Conservation (phyloP, 2,329 filamentous ascomycete species). For the Fusarium stilboides region DNA sequence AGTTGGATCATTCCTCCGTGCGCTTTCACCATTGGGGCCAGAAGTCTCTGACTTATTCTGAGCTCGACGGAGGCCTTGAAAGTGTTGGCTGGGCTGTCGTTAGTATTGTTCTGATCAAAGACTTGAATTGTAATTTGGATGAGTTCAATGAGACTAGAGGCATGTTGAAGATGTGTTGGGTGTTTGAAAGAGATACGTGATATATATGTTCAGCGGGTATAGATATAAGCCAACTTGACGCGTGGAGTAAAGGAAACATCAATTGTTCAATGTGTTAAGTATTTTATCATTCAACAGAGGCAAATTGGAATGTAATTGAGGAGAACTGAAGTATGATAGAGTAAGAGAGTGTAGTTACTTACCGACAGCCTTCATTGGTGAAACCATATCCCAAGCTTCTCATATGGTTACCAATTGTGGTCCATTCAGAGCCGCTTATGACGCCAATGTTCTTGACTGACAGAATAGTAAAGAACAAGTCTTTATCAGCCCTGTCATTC, state of each 20-base stretch:
- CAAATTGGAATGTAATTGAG: slow-evolving; percentile 1
- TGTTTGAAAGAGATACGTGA: background rate
- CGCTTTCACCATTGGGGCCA: slow-evolving; percentile 53
- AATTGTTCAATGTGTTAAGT: slow-evolving; percentile 20
- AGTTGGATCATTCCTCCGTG: slow-evolving; percentile 65
- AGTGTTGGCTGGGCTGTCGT: slow-evolving; percentile 66
- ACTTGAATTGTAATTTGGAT: background rate
- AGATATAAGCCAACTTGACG: slow-evolving; percentile 22
- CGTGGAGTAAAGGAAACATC: slow-evolving; percentile 13
- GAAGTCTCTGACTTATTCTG: slow-evolving; percentile 67
- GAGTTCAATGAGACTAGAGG: background rate
- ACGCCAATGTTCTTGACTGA: slow-evolving; percentile 75
- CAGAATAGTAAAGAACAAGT: slow-evolving; percentile 75
- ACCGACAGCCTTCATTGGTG: slow-evolving; percentile 76
- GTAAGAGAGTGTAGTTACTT: slow-evolving; percentile 53
- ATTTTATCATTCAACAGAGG: background rate
- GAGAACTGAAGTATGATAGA: slow-evolving; percentile 11
- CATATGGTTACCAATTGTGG: slow-evolving; percentile 74
- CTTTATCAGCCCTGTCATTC: slow-evolving; percentile 74
- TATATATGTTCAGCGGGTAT: slow-evolving; percentile 15
- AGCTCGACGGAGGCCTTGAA: slow-evolving; percentile 70
- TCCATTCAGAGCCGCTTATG: slow-evolving; percentile 75
- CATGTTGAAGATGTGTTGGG: background rate
- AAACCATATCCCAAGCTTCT: slow-evolving; percentile 72
- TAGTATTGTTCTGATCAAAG: slow-evolving; percentile 18